Evolutionary conservation across 176 grass and related monocot genomes (phyloP).

Genomic region (Bolboschoenus planiculmis): DNA sequence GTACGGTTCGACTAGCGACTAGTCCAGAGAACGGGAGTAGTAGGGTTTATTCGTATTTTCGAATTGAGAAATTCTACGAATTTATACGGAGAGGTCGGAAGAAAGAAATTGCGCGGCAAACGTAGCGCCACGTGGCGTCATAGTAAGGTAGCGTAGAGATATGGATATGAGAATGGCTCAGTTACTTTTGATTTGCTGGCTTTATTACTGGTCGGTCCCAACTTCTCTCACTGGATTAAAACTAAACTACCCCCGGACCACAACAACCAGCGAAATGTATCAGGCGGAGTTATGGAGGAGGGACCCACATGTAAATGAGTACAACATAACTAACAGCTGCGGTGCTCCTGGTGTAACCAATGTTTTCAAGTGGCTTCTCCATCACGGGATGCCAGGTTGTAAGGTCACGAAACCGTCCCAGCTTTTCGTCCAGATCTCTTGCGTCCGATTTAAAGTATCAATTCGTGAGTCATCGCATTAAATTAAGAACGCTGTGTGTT

Average conservation of each 20-base stretch:
- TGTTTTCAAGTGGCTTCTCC: neutral
- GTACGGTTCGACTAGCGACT: neutral
- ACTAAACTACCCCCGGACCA: neutral
- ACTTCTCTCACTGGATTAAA: neutral
- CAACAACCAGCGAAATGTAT: neutral
- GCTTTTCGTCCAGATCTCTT: neutral
- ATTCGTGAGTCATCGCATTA: neutral
- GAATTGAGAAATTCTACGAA: neutral
- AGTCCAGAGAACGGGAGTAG: neutral
- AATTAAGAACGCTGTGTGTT: neutral
- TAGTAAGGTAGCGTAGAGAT: neutral
- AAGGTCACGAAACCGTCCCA: constrained; percentile 17
- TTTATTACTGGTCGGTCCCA: neutral
- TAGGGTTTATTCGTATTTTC: neutral
- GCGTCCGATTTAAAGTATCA: neutral
- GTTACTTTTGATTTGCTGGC: constrained; percentile 5
- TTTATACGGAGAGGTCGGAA: neutral
- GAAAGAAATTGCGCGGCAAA: neutral
- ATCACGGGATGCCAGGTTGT: constrained; percentile 25
- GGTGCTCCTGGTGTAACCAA: neutral
- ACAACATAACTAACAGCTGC: neutral
- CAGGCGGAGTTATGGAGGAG: neutral
- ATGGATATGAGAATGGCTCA: neutral
- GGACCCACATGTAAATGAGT: neutral
- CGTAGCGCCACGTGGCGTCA: neutral